These are phyloP conservation scores for Neonectria hederae DNA, from an alignment of 2,329 filamentous ascomycete species.

Conservation along the genomic window DNA sequence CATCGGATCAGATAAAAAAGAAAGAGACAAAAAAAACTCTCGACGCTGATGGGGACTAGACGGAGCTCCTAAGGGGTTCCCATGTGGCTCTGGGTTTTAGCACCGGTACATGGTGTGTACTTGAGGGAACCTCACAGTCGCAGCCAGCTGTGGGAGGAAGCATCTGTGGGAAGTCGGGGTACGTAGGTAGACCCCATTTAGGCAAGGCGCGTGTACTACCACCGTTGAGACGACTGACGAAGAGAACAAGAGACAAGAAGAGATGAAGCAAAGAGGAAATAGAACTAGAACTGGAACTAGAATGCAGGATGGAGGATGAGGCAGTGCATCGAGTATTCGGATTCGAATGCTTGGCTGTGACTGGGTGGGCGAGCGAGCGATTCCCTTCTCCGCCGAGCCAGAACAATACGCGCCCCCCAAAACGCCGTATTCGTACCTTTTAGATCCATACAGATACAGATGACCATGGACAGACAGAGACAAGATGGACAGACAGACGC, in stretches of 20 bases:
- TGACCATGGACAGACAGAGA: neutral
- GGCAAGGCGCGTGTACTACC: neutral
- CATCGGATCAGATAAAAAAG: conserved; percentile 28
- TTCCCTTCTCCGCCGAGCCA: neutral
- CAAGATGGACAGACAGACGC: neutral
- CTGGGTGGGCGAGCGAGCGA: neutral
- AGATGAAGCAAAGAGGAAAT: neutral
- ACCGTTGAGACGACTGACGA: neutral
- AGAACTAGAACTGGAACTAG: too few relatives aligned
- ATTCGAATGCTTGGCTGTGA: neutral
- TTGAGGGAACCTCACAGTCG: neutral
- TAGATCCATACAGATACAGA: neutral
- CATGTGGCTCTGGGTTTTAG: neutral
- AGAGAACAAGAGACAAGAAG: too few relatives aligned
- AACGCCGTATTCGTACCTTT: neutral
- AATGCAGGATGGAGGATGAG: neutral
- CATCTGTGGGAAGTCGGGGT: neutral
- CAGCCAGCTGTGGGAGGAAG: neutral
- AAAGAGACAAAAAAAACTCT: neutral
- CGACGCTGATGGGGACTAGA: neutral
- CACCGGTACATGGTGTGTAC: neutral
- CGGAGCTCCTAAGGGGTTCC: neutral
- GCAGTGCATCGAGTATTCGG: neutral
- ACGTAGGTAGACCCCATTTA: neutral
- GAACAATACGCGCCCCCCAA: neutral